Evolutionary conservation across 805 yeast species (phyloP), one percentile per base, ranked within the genome.

Genomic region (Martiniozyma abietophila): DNA sequence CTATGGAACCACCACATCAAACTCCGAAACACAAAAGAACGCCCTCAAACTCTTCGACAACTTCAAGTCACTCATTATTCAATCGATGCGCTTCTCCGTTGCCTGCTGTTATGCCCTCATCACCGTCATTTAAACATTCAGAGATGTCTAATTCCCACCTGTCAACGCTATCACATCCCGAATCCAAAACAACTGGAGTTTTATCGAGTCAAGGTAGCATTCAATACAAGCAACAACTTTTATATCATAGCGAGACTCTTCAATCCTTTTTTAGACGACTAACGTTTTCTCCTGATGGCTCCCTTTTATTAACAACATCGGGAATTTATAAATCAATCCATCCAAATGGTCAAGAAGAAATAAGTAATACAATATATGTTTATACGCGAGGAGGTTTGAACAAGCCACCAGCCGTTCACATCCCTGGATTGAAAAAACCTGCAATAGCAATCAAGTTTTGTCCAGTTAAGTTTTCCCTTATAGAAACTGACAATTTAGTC

Each of bases 251-350:
- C 41, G 98, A 89, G 49, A 76, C 94, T 0, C 66, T 89, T 22
- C 85, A 85, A 36, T 81, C 96, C 1, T 92, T 92, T 51, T 92
- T 92, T 62, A 66, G 99, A 41, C 62, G 97, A 40, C 64, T 89
- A 36, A 58, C 79, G 1, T 85, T 89, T 50, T 80, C 96, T 0
- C 95, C 95, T 0, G 96, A 94, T 56, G 99, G 99, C 1, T 65
- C 68, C 36, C 54, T 92, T 25, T 59, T 92, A 21, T 58, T 89
- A 19, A 73, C 94, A 0, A 94, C 92, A 26, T 63, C 94, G 34
- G 94, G 96, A 37, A 58, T 74, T 42, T 60, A 71, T 56, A 69
- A 69, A 48, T 18, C 36, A 4, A 14, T 29, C 2, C 18, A 14
- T 10, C 34, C 35, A 8, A 26, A 29, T 14, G 34, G 29, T 2